phyloP scores from a whole-genome alignment of 345 rosid species.

The Gossypium ekmanianum region DNA sequence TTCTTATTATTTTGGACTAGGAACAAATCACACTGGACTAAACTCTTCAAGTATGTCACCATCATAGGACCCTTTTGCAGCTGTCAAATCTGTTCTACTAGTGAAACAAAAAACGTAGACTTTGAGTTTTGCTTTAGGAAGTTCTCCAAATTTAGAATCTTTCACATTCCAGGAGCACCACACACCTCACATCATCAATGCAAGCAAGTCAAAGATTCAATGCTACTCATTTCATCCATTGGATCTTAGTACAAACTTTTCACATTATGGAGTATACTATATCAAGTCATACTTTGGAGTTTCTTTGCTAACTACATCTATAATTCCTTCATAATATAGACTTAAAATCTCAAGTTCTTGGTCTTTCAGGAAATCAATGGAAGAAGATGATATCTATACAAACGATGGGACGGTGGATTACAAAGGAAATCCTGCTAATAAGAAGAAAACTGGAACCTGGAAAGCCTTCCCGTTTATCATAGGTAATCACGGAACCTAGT shows the following conservation, averaged over 20 bases:
- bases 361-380: conserved; percentile 18
- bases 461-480: conserved; percentile 78
- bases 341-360: neutral
- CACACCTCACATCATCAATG: neutral
- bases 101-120: neutral
- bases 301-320: neutral
- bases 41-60: neutral
- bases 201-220: neutral
- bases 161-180: neutral
- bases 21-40: neutral
- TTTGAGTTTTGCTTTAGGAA: neutral
- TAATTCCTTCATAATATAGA: neutral
- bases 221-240: neutral
- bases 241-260: neutral
- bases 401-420: conserved; percentile 70
- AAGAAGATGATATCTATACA: conserved; percentile 43
- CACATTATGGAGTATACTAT: neutral
- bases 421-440: conserved; percentile 56
- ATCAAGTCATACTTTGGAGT: neutral
- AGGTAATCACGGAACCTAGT: conserved; percentile 34
- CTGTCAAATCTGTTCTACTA: neutral
- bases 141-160: neutral
- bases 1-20: neutral
- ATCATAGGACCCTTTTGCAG: conserved; percentile 1
- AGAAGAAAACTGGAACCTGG: conserved; percentile 64